A percentile compares a stretch with the other conserved stretches of the same genome.
Conservation (phyloP, 2,329 filamentous ascomycete genomes). For the Grosmannia serpens region DNA sequence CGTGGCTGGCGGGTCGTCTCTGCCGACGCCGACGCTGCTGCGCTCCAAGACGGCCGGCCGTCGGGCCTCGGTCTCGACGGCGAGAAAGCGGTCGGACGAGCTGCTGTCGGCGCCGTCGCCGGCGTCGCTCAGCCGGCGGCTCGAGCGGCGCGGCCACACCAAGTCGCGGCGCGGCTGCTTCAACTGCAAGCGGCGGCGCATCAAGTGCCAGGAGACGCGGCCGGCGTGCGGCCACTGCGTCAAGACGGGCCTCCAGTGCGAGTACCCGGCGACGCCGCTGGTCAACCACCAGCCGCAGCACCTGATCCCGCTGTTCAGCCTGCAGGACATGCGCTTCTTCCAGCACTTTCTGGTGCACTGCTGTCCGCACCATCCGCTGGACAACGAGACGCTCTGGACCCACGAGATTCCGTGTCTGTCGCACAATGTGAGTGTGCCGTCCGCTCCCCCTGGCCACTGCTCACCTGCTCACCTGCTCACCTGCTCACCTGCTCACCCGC, state of each 20-base stretch:
- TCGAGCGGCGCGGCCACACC: conserved; percentile 50
- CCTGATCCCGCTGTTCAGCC: conserved; percentile 45
- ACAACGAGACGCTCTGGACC: conserved; percentile 55
- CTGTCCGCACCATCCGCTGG: conserved; percentile 53
- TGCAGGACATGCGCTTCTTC: conserved; percentile 58
- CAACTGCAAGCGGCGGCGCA: conserved; percentile 55
- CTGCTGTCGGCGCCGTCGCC: not conserved
- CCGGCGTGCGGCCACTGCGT: conserved; percentile 52
- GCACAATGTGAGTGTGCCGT: conserved; percentile 39
- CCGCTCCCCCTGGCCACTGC: not conserved
- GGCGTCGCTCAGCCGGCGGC: conserved; percentile 21
- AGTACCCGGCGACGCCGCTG: conserved; percentile 43
- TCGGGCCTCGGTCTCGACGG: not conserved
- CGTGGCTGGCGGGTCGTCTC: not conserved
- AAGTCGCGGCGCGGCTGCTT: conserved; percentile 56
- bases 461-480: not conserved
- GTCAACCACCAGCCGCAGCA: conserved; percentile 45
- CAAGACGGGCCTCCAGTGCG: conserved; percentile 50
- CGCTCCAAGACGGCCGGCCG: not conserved
- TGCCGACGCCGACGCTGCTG: not conserved
- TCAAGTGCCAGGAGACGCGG: conserved; percentile 58
- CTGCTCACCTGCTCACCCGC: not conserved
- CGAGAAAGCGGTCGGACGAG: not conserved
- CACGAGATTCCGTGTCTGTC: conserved; percentile 56
- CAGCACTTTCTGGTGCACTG: conserved; percentile 53